Conservation (phyloP, 129 eudicot species). For the Apium graveolens region DNA sequence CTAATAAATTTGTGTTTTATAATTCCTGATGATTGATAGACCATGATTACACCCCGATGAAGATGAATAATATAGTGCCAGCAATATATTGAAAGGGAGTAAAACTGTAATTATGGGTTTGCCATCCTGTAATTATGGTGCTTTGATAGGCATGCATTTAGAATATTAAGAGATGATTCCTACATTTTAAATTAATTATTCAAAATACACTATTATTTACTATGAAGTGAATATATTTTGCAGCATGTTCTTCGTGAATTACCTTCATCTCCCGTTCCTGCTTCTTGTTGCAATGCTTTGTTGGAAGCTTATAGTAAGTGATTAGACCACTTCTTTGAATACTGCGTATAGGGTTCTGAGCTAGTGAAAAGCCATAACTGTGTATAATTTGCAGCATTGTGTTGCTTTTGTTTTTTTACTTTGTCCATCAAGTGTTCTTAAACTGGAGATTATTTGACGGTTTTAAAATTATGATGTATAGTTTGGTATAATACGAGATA, state of each 20-base stretch:
- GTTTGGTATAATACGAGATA: background rate
- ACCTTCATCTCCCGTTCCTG: constrained; percentile 99
- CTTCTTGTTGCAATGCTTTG: constrained; percentile 91
- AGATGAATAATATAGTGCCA: background rate
- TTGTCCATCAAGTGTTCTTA: background rate
- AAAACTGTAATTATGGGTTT: background rate
- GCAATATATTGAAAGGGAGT: background rate
- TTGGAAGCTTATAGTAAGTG: constrained; percentile 91
- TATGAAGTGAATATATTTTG: constrained; percentile 12
- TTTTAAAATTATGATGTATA: no score
- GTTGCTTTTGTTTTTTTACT: background rate
- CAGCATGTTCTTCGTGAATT: constrained; percentile 99
- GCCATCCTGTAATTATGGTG: background rate
- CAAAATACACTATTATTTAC: background rate
- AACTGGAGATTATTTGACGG: no score
- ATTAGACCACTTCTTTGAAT: background rate
- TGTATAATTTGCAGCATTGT: background rate
- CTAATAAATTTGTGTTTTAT: background rate
- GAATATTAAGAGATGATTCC: background rate
- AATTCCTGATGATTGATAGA: background rate
- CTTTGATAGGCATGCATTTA: background rate
- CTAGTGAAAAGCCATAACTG: background rate
- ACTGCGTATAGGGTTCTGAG: background rate
- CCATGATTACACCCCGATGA: background rate
- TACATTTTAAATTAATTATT: background rate